Evolutionary conservation across 208 protist species (phyloP).

Genomic region (Histomonas meleagridis): DNA sequence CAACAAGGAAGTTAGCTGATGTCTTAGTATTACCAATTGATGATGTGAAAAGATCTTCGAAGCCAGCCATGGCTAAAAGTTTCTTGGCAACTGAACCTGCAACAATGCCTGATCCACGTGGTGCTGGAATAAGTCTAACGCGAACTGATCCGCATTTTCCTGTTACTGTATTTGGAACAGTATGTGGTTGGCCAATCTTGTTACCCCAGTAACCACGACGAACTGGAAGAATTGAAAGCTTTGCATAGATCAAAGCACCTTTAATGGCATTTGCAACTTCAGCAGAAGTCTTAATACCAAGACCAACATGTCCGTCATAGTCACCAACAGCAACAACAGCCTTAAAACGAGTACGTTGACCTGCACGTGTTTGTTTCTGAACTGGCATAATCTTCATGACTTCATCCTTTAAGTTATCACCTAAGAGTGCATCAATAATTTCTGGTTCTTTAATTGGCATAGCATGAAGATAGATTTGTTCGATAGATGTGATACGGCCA

Average conservation of each 20-base stretch:
- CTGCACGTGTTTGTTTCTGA: slow-evolving; percentile 97
- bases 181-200: slow-evolving; percentile 94
- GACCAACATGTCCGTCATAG: slow-evolving; percentile 85
- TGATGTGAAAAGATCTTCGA: slow-evolving; percentile 93
- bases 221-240: slow-evolving; percentile 90
- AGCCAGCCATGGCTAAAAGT: slow-evolving; percentile 87
- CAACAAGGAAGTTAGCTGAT: slow-evolving; percentile 97
- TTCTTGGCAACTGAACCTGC: slow-evolving; percentile 89
- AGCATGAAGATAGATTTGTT: slow-evolving; percentile 97
- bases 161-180: slow-evolving; percentile 90
- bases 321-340: slow-evolving; percentile 96
- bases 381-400: slow-evolving; percentile 97
- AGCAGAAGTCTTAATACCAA: slow-evolving; percentile 94
- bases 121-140: slow-evolving; percentile 90
- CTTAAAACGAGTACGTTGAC: slow-evolving; percentile 98
- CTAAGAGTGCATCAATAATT: slow-evolving; percentile 94
- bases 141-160: slow-evolving; percentile 95
- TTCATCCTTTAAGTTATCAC: slow-evolving; percentile 68
- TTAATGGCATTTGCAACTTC: slow-evolving; percentile 97
- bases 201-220: slow-evolving; percentile 97
- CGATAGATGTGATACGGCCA: slow-evolving; percentile 81
- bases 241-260: slow-evolving; percentile 86
- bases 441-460: slow-evolving; percentile 98
- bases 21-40: slow-evolving; percentile 87
- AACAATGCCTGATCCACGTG: slow-evolving; percentile 95